A percentile compares a stretch with the other conserved stretches of the same genome.
Evolutionary conservation across 257 asterid genomes (phyloP).

Genomic region (Penstemon newberryi): DNA sequence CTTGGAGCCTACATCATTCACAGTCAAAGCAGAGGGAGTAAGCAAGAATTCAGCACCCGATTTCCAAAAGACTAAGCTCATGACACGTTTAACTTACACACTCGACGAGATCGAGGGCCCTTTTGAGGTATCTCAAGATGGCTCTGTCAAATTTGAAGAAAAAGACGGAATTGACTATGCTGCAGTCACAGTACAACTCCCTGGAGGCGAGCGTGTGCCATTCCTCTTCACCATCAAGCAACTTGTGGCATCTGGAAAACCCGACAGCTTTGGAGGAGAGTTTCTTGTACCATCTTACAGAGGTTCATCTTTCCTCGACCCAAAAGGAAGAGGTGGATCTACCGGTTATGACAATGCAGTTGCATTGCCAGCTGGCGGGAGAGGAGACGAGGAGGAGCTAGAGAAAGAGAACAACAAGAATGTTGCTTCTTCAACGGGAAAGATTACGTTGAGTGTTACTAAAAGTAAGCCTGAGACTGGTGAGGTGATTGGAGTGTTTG

Average conservation of each 20-base stretch:
- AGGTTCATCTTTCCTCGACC: conserved; percentile 98
- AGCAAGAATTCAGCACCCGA: conserved; percentile 77
- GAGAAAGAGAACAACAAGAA: conserved; percentile 88
- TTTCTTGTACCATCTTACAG: conserved; percentile 95
- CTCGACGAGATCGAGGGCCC: conserved; percentile 99
- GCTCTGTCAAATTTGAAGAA: conserved; percentile 82
- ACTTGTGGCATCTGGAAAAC: conserved; percentile 88
- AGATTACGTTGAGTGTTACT: conserved; percentile 80
- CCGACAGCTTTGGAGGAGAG: conserved; percentile 64
- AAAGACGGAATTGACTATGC: conserved; percentile 98
- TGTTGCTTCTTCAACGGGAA: conserved; percentile 63
- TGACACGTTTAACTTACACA: conserved; percentile 98
- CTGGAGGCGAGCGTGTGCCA: conserved; percentile 97
- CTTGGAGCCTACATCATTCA: conserved; percentile 98
- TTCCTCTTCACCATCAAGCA: conserved; percentile 94
- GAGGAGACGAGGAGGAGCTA: conserved; percentile 98
- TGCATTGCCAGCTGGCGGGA: conserved; percentile 98
- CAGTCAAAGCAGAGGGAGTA: conserved; percentile 88
- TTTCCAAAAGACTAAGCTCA: conserved; percentile 93
- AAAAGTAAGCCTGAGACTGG: conserved; percentile 89
- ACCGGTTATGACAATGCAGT: conserved; percentile 98
- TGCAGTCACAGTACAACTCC: conserved; percentile 96
- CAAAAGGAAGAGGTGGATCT: conserved; percentile 98
- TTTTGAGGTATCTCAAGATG: conserved; percentile 74
- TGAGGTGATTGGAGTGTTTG: conserved; percentile 91